Evolutionary conservation across 805 yeast genomes (phyloP), one percentile per base, ranked within the genome.

Genomic region (Metschnikowia shivogae): DNA sequence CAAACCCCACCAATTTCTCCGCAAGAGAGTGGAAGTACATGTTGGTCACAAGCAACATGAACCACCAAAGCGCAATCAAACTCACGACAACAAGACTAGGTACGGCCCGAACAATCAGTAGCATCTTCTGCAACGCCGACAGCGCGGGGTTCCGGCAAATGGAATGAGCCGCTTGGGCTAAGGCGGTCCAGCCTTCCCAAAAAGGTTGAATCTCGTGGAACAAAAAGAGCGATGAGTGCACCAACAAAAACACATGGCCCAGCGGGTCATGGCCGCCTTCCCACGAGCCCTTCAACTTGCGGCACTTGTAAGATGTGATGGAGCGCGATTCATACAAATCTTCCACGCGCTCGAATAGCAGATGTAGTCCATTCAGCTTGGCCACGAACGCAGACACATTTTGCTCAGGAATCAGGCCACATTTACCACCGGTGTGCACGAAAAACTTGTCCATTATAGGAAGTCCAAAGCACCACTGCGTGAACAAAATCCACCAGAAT

Each of bases 191-290:
- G 17, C 64, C 53, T n/a, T 33, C 50, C 67, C 64, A 72, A 55
- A 55, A 63, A 37, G 48, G 81, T 19, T 72, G 47, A 6, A 79
- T 59, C 59, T 90, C 97, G 45, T 80, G 80, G 58, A 86, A 70
- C 52, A 92, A 58, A 45, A 85, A 77, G 44, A 84, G 60, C 27
- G 84, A 76, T 7, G 87, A 73, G 47, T 84, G 85, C 5, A 84
- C 75, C 36, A 92, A 67, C 34, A 93, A 62, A 56, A 90, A 93
- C 1, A 88, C 84, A 60, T 93, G 99, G 0, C 99, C 99, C 49
- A 92, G 84, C 5, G 98, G 96, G 67, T 93, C 99, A 60, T 89
- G 96, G 0, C 99, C 99, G 0, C 96, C 98, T 84, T 41, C 82
- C 89, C 57, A 77, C 26, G 48, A 59, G 42, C 61, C 93, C 64